phyloP scores from a whole-genome alignment of 345 rosid species.

The Eucalyptus erythrocorys region DNA sequence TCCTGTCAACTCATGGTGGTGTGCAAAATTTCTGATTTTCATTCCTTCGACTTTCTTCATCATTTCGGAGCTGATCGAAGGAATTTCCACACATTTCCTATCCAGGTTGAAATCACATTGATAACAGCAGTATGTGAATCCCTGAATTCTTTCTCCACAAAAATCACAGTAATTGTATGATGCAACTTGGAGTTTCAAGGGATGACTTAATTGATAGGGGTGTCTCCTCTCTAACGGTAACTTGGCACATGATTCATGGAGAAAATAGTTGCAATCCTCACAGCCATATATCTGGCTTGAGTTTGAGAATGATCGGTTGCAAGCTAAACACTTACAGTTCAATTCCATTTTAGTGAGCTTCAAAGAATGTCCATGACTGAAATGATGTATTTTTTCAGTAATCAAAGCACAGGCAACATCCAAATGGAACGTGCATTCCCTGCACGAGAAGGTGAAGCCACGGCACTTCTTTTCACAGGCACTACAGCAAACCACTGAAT shows the following conservation, averaged over 20 bases:
- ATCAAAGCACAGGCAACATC: not conserved
- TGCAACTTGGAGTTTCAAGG: not conserved
- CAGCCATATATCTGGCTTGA: not conserved
- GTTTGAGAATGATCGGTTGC: not conserved
- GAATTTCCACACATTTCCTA: accelerated
- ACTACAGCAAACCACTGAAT: not conserved
- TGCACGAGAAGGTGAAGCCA: not conserved
- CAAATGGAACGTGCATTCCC: not conserved
- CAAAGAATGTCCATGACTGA: not conserved
- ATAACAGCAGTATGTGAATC: not conserved
- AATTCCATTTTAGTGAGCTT: not conserved
- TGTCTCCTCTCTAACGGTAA: not conserved
- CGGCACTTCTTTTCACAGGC: not conserved
- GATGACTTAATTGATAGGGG: not conserved
- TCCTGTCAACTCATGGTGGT: not conserved
- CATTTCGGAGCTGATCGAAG: not conserved
- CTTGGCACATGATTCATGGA: not conserved
- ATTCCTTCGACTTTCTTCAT: not conserved
- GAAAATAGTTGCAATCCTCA: not conserved
- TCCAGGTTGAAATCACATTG: not conserved
- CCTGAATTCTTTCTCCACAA: not conserved
- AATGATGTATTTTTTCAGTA: not conserved
- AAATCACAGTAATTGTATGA: not conserved
- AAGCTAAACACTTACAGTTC: not conserved
- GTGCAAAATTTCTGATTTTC: not conserved